These are phyloP conservation scores for Venturiaceae sp. DNA, from an alignment of 2,329 filamentous ascomycete species.

Conservation along the genomic window DNA sequence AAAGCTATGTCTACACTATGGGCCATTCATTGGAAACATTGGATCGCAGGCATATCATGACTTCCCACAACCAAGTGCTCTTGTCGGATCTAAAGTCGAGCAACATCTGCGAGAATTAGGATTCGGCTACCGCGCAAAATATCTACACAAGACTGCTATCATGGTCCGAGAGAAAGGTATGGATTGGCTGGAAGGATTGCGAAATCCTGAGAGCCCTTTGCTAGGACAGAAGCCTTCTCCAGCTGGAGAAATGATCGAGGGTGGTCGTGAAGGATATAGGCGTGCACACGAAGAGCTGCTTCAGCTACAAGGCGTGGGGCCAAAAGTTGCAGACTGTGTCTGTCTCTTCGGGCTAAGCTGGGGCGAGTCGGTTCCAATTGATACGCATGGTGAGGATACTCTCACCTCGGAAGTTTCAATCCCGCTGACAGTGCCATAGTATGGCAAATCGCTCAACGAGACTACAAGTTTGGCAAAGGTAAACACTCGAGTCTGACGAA, in stretches of 20 bases:
- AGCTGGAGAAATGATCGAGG: slow-evolving; percentile 38
- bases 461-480: slow-evolving; percentile 82
- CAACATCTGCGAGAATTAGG: slow-evolving; percentile 69
- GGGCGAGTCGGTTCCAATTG: slow-evolving; percentile 89
- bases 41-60: slow-evolving; percentile 70
- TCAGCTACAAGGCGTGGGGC: slow-evolving; percentile 76
- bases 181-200: slow-evolving; percentile 67
- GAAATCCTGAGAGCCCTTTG: slow-evolving; percentile 64
- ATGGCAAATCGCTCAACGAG: slow-evolving; percentile 94
- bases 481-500: slow-evolving; percentile 83
- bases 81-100: slow-evolving; percentile 71
- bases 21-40: slow-evolving; percentile 61
- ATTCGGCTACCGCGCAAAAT: slow-evolving; percentile 91
- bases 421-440: slow-evolving; percentile 37
- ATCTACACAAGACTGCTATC: slow-evolving; percentile 76
- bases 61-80: slow-evolving; percentile 66
- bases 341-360: slow-evolving; percentile 94
- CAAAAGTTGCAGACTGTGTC: slow-evolving; percentile 95
- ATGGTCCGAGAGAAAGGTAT: slow-evolving; percentile 56
- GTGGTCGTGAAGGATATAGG: slow-evolving; percentile 58
- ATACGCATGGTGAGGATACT: slow-evolving; percentile 61
- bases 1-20: slow-evolving; percentile 82
- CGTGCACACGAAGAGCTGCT: slow-evolving; percentile 74
- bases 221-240: slow-evolving; percentile 37
- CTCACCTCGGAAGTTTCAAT: background rate